These are phyloP conservation scores for Antrodiella citrinella DNA, from an alignment of 768 basidiomycete species.

Conservation along the genomic window DNA sequence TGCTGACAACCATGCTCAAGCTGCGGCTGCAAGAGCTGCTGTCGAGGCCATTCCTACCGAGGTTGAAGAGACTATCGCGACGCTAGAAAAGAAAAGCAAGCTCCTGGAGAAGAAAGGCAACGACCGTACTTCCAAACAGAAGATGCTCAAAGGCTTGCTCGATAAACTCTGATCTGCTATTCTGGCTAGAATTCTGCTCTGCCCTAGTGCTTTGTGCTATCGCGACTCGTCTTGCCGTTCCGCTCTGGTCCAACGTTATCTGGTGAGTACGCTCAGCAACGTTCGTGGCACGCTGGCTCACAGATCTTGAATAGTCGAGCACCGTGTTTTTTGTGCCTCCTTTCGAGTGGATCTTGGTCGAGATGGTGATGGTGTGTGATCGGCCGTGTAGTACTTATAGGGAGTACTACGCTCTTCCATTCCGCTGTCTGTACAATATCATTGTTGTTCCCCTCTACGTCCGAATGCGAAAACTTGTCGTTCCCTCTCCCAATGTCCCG, in stretches of 20 bases:
- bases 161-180: constrained; percentile 11
- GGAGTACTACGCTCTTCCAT: not conserved
- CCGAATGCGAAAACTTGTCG: too few species aligned
- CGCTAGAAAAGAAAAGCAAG: constrained; percentile 48
- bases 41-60: constrained; percentile 40
- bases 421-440: not conserved
- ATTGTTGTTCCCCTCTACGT: too few species aligned
- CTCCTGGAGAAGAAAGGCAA: constrained; percentile 23
- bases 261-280: not conserved
- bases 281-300: not conserved
- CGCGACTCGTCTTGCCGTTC: not conserved
- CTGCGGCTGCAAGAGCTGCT: constrained; percentile 32
- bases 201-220: not conserved
- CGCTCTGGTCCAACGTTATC: too few species aligned
- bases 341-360: not conserved
- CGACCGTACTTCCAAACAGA: constrained; percentile 18
- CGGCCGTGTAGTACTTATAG: not conserved
- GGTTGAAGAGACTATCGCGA: constrained; percentile 42
- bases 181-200: not conserved
- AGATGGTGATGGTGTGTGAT: not conserved
- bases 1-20: constrained; percentile 21
- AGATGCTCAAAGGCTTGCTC: constrained; percentile 22
- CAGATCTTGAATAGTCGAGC: not conserved
- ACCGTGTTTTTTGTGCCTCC: not conserved
- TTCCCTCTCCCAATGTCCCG: too few species aligned